A percentile compares a stretch with the other conserved stretches of the same genome.
Conservation (phyloP, 768 basidiomycete genomes). For the Albatrellus ellisii region DNA sequence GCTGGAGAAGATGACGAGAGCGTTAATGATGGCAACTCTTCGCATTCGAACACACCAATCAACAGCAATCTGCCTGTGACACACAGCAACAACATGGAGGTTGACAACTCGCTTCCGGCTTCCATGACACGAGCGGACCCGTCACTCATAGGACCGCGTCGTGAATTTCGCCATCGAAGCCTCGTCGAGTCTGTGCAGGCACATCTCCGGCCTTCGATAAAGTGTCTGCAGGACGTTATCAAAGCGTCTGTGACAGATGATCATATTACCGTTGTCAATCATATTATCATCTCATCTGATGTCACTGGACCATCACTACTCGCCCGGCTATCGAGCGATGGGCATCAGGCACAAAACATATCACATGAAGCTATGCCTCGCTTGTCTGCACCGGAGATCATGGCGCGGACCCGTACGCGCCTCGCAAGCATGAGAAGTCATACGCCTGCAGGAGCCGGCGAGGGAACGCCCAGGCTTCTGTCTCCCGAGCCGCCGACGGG, state of each 20-base stretch:
- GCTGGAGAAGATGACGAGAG: too few species aligned
- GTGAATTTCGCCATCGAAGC: slow-evolving; percentile 26
- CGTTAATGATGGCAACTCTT: too few species aligned
- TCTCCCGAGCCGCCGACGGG: slow-evolving; percentile 7
- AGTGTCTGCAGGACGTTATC: slow-evolving; percentile 1
- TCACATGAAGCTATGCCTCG: slow-evolving; percentile 11
- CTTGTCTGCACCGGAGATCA: slow-evolving; percentile 15
- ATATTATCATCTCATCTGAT: too few species aligned
- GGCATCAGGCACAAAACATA: too few species aligned
- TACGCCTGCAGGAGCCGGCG: neutral
- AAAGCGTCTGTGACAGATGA: too few species aligned
- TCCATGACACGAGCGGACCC: neutral
- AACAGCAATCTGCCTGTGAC: too few species aligned
- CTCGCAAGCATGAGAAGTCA: slow-evolving; percentile 9
- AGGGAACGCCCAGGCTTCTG: too few species aligned
- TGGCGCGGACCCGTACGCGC: slow-evolving; percentile 20
- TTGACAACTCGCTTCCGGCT: too few species aligned
- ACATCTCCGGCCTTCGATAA: slow-evolving; percentile 22
- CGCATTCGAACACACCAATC: too few species aligned
- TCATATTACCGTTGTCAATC: too few species aligned
- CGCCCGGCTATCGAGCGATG: neutral
- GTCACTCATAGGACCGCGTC: neutral
- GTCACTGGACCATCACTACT: neutral
- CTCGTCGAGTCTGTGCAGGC: slow-evolving; percentile 36
- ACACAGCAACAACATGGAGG: too few species aligned